Conservation (phyloP, 2,329 filamentous ascomycete species). For the Ustulina deusta region DNA sequence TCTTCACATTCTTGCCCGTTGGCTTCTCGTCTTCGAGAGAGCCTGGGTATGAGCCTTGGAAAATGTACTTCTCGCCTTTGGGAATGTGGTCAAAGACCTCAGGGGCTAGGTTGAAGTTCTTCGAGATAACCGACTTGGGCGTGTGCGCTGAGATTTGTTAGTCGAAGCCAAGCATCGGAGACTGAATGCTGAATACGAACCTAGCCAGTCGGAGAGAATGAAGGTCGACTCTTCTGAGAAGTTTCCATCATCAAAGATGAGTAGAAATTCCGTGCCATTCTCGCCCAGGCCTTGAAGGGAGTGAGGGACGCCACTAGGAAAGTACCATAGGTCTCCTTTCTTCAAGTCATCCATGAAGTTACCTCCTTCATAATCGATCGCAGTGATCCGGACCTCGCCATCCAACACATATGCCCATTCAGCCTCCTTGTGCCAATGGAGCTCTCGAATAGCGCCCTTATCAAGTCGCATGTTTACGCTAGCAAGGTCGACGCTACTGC, state of each 20-base stretch:
- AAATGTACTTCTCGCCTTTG: constrained; percentile 79
- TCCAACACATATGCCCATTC: constrained; percentile 83
- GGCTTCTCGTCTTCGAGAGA: constrained; percentile 75
- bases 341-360: constrained; percentile 82
- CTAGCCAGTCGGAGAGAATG: constrained; percentile 78
- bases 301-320: constrained; percentile 81
- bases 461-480: constrained; percentile 84
- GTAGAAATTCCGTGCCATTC: constrained; percentile 74
- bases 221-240: constrained; percentile 76
- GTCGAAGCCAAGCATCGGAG: not conserved
- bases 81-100: constrained; percentile 78
- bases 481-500: constrained; percentile 76
- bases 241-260: constrained; percentile 60
- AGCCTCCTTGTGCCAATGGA: constrained; percentile 85
- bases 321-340: constrained; percentile 85
- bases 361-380: constrained; percentile 79
- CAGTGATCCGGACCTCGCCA: constrained; percentile 77
- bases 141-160: constrained; percentile 68
- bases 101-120: constrained; percentile 80
- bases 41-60: constrained; percentile 74
- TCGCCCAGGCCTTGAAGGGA: constrained; percentile 77
- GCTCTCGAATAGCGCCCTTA: constrained; percentile 77
- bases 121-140: constrained; percentile 75
- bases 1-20: constrained; percentile 69
- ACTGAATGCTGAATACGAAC: constrained; percentile 52